Base-by-base conservation (phyloP, 2,329 filamentous ascomycete species). In the Talaromyces verruculosus region DNA sequence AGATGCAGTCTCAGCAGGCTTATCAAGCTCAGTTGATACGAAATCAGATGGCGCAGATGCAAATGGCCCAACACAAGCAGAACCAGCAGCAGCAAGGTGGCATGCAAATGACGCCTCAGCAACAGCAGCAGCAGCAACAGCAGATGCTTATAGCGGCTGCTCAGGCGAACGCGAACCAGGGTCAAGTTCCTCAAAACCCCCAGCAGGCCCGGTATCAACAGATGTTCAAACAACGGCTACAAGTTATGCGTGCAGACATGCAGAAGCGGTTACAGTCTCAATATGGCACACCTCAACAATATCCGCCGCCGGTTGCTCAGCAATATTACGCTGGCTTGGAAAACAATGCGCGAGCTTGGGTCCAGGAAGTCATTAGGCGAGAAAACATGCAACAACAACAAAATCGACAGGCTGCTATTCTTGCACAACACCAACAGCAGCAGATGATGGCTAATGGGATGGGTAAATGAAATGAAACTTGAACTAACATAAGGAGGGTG, bases 361-460 rank as follows among this genome's bases (percentile, higher is more conserved):
- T 79, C 39, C 71, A 75, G 41, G 76, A 79, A 22, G 61, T 79
- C 19, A 78, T 80, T 70, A 76, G 75, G 58, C 75, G 75, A 47
- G 78, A 74, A 60, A 75, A 43, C 75, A 67, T 74, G 61, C 74
- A 79, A 22, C 67, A 69, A 60, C 77, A 79, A 61, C 66, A 67
- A 47, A 62, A 58, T 19, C 65, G 58, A 41, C 61, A 67, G 37
- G 60, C 60, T 47, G 60, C 60, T 22, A 17, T 62, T 37, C n/a
- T 63, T 22, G 33, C 66, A 68, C 76, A 77, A 67, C 64, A 66
- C 19, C 65, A 66, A 35, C 75, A 78, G 25, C 76, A 78, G 67
- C 78, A 77, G 53, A 79, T 79, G 75, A 79, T 80, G 78, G 75
- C 78, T 43, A 78, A 77, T 65, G 76, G 75, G 30, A 76, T 77